phyloP scores from a whole-genome alignment of 2,329 filamentous ascomycete species.

The Cordyceps tenuipes region DNA sequence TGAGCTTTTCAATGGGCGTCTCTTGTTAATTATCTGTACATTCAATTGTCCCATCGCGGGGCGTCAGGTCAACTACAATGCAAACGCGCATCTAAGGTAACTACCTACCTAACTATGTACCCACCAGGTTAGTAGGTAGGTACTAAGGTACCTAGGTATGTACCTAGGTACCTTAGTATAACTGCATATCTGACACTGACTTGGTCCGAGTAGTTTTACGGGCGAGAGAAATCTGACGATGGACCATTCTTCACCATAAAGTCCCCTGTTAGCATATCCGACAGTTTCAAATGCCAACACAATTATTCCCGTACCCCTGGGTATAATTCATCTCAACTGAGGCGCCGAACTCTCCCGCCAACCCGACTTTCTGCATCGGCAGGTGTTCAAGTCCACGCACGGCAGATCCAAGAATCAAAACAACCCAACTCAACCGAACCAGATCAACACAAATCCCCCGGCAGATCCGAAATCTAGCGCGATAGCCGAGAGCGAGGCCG shows the following conservation, averaged over 20 bases:
- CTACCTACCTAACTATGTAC: no score
- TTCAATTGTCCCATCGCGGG: no score
- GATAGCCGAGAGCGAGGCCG: not conserved
- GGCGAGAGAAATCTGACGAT: not conserved
- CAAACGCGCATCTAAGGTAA: no score
- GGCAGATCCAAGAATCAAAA: not conserved
- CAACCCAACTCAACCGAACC: not conserved
- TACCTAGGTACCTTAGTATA: no score
- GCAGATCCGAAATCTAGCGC: not conserved
- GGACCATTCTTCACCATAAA: not conserved
- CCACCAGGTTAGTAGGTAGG: no score
- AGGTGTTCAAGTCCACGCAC: not conserved
- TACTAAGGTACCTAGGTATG: no score
- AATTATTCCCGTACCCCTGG: not conserved
- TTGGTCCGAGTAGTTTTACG: no score
- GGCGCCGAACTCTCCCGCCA: not conserved
- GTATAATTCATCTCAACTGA: not conserved
- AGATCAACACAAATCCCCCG: not conserved
- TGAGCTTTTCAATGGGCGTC: no score
- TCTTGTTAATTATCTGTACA: no score
- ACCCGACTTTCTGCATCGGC: not conserved
- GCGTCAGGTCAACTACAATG: no score
- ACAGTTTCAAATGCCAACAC: not conserved
- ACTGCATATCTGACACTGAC: not conserved
- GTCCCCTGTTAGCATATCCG: not conserved